Percentiles rank a stretch among this genome's conserved stretches.
These are phyloP conservation scores for Iris pallida DNA, from an alignment of 116 monocot genomes.

Conservation along the genomic window DNA sequence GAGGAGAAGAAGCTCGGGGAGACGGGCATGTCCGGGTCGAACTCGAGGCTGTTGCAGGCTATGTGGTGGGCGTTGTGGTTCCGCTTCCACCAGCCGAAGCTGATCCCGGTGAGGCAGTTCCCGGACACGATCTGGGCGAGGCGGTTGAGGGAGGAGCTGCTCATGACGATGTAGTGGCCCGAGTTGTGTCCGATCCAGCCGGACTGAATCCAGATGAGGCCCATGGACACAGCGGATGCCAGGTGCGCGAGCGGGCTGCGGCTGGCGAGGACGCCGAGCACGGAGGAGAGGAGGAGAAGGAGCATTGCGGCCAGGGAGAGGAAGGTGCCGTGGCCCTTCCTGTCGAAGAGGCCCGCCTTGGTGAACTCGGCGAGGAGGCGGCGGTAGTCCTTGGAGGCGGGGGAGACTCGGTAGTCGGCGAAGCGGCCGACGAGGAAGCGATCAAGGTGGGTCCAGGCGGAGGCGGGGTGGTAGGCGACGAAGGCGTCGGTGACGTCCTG, in stretches of 20 bases:
- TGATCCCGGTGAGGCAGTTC: constrained; percentile 20
- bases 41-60: constrained; percentile 26
- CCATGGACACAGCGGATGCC: constrained; percentile 14
- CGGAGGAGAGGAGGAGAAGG: background rate
- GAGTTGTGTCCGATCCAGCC: constrained; percentile 28
- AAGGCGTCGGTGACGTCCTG: constrained; percentile 44
- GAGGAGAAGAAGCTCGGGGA: constrained; percentile 13
- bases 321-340: constrained; percentile 15
- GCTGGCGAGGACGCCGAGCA: background rate
- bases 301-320: constrained; percentile 3
- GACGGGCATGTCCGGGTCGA: constrained; percentile 25
- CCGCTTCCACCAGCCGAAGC: constrained; percentile 27
- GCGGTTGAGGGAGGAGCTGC: background rate
- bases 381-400: constrained; percentile 24
- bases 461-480: constrained; percentile 25
- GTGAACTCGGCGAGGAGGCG: constrained; percentile 19
- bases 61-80: constrained; percentile 29
- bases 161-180: constrained; percentile 24
- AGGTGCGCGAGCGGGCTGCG: background rate
- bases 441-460: constrained; percentile 24
- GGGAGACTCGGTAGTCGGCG: constrained; percentile 26
- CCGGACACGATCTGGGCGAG: constrained; percentile 18
- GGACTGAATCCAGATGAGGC: constrained; percentile 25
- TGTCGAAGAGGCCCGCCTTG: constrained; percentile 28
- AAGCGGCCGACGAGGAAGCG: constrained; percentile 30